These are phyloP conservation scores for Lachnellula cervina DNA, from an alignment of 2,329 filamentous ascomycete genomes.

Conservation along the genomic window DNA sequence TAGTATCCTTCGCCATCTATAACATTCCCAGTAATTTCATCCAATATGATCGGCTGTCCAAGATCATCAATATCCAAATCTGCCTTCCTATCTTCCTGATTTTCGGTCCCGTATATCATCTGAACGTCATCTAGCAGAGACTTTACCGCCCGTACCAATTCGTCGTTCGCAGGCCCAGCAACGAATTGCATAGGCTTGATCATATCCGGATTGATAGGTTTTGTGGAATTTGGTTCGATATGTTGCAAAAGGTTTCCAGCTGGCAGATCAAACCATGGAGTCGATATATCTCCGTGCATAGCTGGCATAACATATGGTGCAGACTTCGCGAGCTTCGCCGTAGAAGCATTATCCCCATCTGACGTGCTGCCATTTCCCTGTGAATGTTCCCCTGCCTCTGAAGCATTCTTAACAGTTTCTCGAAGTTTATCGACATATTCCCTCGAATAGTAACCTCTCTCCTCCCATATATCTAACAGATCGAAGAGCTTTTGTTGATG, in stretches of 20 bases:
- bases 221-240: constrained; percentile 69
- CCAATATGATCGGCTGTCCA: constrained; percentile 61
- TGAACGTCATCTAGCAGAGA: constrained; percentile 65
- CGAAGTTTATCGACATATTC: constrained; percentile 54
- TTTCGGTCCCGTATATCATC: constrained; percentile 54
- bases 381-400: constrained; percentile 26
- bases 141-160: constrained; percentile 64
- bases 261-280: constrained; percentile 76
- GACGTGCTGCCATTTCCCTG: constrained; percentile 14
- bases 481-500: constrained; percentile 60
- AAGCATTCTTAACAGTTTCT: constrained; percentile 47
- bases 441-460: constrained; percentile 55
- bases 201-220: constrained; percentile 65
- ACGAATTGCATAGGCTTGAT: constrained; percentile 68
- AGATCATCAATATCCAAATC: constrained; percentile 67
- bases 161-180: constrained; percentile 61
- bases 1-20: constrained; percentile 73
- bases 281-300: constrained; percentile 68
- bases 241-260: constrained; percentile 77
- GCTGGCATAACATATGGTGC: constrained; percentile 69
- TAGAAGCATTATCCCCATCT: constrained; percentile 28
- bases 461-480: constrained; percentile 67
- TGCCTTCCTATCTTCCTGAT: constrained; percentile 44
- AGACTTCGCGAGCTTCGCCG: constrained; percentile 51
- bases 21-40: constrained; percentile 59